Conservation (phyloP, 2,329 filamentous ascomycete genomes). For the Xylaria arbuscula region DNA sequence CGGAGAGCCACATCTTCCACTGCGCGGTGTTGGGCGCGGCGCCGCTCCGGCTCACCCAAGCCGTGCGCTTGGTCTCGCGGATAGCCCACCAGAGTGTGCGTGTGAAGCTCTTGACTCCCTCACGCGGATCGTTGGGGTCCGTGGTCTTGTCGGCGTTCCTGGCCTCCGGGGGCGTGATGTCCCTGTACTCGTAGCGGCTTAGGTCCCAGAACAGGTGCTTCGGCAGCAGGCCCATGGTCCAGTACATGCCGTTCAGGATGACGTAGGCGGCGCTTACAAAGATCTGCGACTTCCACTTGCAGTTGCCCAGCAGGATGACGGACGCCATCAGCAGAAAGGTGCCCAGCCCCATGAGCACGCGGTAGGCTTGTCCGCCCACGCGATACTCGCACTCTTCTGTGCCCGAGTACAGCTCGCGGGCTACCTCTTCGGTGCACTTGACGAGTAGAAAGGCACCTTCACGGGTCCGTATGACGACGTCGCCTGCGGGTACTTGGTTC, state of each 20-base stretch:
- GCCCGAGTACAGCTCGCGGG: constrained; percentile 70
- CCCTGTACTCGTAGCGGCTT: constrained; percentile 59
- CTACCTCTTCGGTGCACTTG: constrained; percentile 68
- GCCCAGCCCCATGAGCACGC: constrained; percentile 65
- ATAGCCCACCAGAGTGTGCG: constrained; percentile 70
- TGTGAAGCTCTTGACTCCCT: constrained; percentile 63
- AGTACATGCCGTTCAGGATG: constrained; percentile 69
- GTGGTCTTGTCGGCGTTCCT: constrained; percentile 51
- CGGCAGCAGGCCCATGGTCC: constrained; percentile 64
- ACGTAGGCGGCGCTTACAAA: constrained; percentile 69
- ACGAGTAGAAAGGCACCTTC: constrained; percentile 70
- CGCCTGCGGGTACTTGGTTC: constrained; percentile 63
- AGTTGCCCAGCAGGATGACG: constrained; percentile 71
- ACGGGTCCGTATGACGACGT: constrained; percentile 71
- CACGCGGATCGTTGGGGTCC: constrained; percentile 49
- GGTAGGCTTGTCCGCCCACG: constrained; percentile 60
- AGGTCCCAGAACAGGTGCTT: constrained; percentile 67
- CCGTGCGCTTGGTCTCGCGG: constrained; percentile 61
- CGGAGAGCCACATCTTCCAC: constrained; percentile 65
- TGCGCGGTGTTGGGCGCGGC: constrained; percentile 63
- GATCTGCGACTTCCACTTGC: constrained; percentile 69
- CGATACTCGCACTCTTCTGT: constrained; percentile 70
- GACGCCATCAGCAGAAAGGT: constrained; percentile 71
- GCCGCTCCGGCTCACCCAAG: constrained; percentile 64
- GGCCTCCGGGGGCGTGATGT: constrained; percentile 57